Conservation (phyloP, 495 filamentous ascomycete genomes). For the Neurospora tetrasperma region DNA sequence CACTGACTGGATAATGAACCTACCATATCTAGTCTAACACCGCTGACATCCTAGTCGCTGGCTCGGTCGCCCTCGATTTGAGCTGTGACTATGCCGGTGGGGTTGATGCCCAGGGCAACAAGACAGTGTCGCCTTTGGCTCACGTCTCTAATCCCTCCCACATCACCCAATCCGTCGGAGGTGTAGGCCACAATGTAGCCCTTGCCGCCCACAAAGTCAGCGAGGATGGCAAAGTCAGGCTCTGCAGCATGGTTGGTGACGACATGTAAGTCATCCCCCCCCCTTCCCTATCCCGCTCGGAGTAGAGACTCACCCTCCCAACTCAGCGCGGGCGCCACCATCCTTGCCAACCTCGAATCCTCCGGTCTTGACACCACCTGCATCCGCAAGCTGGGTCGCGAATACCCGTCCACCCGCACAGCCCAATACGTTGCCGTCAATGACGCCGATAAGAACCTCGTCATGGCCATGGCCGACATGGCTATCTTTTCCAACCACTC, state of each 20-base stretch:
- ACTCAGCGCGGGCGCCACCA: constrained; percentile 52
- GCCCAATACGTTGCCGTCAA: constrained; percentile 91
- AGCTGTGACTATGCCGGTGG: constrained; percentile 58
- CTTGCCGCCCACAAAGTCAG: constrained; percentile 54
- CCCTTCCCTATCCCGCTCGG: not conserved
- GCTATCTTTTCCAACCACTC: constrained; percentile 55
- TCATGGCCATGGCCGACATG: constrained; percentile 93
- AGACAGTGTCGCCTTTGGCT: constrained; percentile 36
- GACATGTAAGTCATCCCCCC: constrained; percentile 42
- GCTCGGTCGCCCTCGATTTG: constrained; percentile 79
- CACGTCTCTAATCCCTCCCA: constrained; percentile 80
- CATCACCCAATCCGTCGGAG: constrained; percentile 75
- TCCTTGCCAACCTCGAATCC: constrained; percentile 48
- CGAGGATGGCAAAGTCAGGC: constrained; percentile 36
- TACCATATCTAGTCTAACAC: not conserved
- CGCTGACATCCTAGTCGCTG: constrained; percentile 72
- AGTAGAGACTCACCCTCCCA: not conserved
- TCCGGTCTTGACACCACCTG: constrained; percentile 54
- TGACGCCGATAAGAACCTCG: constrained; percentile 66
- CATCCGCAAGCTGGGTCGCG: constrained; percentile 44
- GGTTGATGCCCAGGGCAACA: constrained; percentile 6
- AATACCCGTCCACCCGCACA: constrained; percentile 48
- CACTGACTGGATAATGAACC: not conserved
- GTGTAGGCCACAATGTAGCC: constrained; percentile 92
- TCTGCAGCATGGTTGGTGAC: constrained; percentile 68